These are phyloP conservation scores for Trichoderma aggressivum DNA, from an alignment of 2,329 filamentous ascomycete species.

Conservation along the genomic window DNA sequence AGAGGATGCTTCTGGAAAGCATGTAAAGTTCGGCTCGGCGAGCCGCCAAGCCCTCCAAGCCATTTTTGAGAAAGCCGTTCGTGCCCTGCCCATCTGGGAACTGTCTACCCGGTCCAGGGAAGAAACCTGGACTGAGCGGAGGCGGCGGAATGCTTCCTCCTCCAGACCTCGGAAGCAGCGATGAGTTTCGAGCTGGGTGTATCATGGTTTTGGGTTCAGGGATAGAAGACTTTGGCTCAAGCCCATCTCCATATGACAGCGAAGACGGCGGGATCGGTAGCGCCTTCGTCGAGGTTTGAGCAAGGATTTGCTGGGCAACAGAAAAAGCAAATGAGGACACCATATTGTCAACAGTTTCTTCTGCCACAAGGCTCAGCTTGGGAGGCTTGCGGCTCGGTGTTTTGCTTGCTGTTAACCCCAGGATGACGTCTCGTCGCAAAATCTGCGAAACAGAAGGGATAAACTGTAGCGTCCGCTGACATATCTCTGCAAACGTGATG, in stretches of 20 bases:
- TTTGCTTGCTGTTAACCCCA: conserved; percentile 51
- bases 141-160: conserved; percentile 29
- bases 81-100: conserved; percentile 39
- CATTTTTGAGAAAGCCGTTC: conserved; percentile 53
- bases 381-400: conserved; percentile 28
- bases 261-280: conserved; percentile 63
- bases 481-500: conserved; percentile 78
- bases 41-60: conserved; percentile 78
- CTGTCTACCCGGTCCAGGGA: conserved; percentile 46
- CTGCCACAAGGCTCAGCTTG: conserved; percentile 36
- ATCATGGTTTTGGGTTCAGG: conserved; percentile 69
- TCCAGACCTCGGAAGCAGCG: conserved; percentile 44
- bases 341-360: conserved; percentile 65
- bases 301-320: conserved; percentile 70
- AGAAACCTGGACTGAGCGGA: conserved; percentile 50
- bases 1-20: conserved; percentile 74
- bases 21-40: conserved; percentile 78
- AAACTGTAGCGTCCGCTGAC: conserved; percentile 77
- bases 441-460: conserved; percentile 76
- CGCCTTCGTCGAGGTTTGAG: conserved; percentile 68
- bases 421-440: conserved; percentile 72
- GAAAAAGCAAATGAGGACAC: conserved; percentile 77
- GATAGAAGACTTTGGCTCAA: conserved; percentile 60
- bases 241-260: conserved; percentile 42
- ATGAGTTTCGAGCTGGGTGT: conserved; percentile 63